Base-by-base conservation (phyloP, 1,284 basidiomycete genomes). In the Ustilago xerochloae region DNA sequence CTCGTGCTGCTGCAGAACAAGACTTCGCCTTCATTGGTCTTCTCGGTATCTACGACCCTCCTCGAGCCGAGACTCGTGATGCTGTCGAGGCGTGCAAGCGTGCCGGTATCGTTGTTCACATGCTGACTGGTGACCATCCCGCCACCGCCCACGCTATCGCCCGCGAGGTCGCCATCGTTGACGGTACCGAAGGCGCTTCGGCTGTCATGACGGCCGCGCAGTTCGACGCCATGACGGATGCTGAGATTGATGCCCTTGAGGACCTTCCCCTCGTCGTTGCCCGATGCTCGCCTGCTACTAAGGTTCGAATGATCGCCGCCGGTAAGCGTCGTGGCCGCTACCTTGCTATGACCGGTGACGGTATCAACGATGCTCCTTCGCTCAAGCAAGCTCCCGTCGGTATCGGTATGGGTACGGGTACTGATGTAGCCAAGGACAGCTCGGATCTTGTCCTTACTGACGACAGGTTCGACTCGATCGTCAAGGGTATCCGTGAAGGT, bases 381-480 rank as follows among this genome's bases (percentile, higher is more conserved):
- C 83, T 89, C 63, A 88, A 88, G 77, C 86, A 87, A 32, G 88
- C 89, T 22, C 68, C 66, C 16, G 75, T 84, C 52, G 82, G 83
- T 49, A 89, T 91, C 69, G 90, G 89, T 10, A 91, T 92, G 90
- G 90, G 90, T 35, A 88, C 87, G 6, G 90, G 90, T n/a, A 88
- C 88, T 7, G 90, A 91, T 74, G 90, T 91, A 28, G 90, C 90
- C 38, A 89, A 89, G 78, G 88, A 87, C 54, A 71, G 68, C 30
- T 80, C 83, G n/a, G 83, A 84, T 38, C 72, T 84, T 18, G 70
- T 84, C 22, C 66, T 84, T 7, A 77, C 75, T 16, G 80, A 82
- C 52, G 80, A 82, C 61, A 54, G 71, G 15, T 82, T 81, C 52
- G 76, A 71, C 49, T 73, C 69, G 33, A 81, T 82, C 56, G 75